A percentile compares a stretch with the other conserved stretches of the same genome.
Conservation (phyloP, 2,329 filamentous ascomycete species). For the Scolecobasidium constrictum region DNA sequence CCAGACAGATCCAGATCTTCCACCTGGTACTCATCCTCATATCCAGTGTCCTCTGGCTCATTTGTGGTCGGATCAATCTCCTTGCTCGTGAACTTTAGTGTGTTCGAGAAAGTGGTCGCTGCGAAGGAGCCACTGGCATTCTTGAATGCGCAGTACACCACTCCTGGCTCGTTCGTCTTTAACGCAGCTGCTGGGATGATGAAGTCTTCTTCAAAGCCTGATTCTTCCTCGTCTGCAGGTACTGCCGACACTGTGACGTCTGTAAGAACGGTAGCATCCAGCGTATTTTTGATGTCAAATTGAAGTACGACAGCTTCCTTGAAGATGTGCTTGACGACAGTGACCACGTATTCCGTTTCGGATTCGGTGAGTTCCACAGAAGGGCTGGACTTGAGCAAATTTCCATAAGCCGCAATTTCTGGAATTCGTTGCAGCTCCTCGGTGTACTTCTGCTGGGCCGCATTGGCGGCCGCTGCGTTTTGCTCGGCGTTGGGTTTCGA, state of each 20-base stretch:
- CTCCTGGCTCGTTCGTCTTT: conserved; percentile 74
- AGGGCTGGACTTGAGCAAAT: conserved; percentile 80
- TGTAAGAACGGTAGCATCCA: conserved; percentile 81
- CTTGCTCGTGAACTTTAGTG: conserved; percentile 94
- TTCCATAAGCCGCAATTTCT: conserved; percentile 82
- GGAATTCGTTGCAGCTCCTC: conserved; percentile 81
- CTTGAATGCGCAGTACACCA: conserved; percentile 90
- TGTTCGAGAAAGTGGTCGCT: conserved; percentile 74
- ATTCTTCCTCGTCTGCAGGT: conserved; percentile 70
- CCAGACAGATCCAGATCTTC: conserved; percentile 85
- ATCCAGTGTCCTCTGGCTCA: conserved; percentile 83
- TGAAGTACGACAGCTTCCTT: conserved; percentile 93
- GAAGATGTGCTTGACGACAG: conserved; percentile 92
- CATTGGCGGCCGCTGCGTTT: conserved; percentile 63
- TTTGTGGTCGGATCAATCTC: conserved; percentile 93
- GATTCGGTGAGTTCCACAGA: conserved; percentile 87
- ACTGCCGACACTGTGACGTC: conserved; percentile 76
- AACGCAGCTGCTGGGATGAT: conserved; percentile 83
- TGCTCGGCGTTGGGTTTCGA: conserved; percentile 58
- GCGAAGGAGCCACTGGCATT: conserved; percentile 71
- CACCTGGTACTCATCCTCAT: conserved; percentile 96
- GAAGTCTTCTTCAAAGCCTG: conserved; percentile 66
- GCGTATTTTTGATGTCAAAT: conserved; percentile 91
- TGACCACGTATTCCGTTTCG: conserved; percentile 95
- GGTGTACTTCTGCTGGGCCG: conserved; percentile 77